Evolutionary conservation across 169 alveolate genomes (phyloP).

Genomic region (Plasmodium knowlesi): DNA sequence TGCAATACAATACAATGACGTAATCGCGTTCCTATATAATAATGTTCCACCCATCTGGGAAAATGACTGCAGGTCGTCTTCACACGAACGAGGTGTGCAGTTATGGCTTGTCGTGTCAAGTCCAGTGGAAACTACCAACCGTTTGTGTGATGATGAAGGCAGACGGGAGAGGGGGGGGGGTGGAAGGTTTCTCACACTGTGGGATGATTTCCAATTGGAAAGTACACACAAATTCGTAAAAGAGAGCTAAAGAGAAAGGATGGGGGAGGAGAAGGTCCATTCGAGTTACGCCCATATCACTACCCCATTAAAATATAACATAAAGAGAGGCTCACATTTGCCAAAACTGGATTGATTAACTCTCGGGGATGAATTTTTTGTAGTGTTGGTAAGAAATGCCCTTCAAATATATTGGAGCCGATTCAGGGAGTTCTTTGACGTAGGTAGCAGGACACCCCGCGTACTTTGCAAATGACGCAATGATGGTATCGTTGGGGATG

Average conservation of each 20-base stretch:
- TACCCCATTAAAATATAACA: not conserved
- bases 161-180: not conserved
- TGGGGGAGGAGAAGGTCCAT: not conserved
- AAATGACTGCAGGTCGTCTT: not conserved
- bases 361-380: conserved; percentile 20
- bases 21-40: not conserved
- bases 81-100: not conserved
- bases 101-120: not conserved
- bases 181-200: not conserved
- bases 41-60: not conserved
- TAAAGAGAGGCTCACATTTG: not conserved
- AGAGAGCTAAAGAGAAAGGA: not conserved
- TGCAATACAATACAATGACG: not conserved
- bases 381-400: conserved; percentile 35
- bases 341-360: not conserved
- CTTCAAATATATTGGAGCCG: conserved; percentile 60
- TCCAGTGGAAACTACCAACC: not conserved
- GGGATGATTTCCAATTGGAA: not conserved
- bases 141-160: not conserved
- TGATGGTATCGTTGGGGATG: conserved; percentile 87
- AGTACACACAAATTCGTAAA: not conserved
- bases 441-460: conserved; percentile 90
- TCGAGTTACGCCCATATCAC: not conserved
- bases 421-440: conserved; percentile 84
- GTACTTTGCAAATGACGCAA: conserved; percentile 87